Conservation (phyloP, 352 stramenopile species). For the Pythium periplocum region DNA sequence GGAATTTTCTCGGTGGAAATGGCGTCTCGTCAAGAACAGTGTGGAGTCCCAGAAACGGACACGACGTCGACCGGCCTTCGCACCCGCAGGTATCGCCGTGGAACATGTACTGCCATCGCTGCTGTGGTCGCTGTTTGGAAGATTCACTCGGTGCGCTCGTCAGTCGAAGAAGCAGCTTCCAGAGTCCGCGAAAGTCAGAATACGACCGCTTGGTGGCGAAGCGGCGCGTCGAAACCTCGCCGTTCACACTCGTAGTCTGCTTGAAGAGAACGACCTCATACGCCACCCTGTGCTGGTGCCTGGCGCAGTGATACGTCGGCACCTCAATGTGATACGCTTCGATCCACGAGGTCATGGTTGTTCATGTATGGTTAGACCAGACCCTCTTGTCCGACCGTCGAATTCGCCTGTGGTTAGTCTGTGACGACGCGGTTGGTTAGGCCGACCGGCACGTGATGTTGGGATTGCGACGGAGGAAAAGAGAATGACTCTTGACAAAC, state of each 20-base stretch:
- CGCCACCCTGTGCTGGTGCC: background rate
- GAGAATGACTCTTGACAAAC: too few relatives aligned
- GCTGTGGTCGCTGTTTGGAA: too few relatives aligned
- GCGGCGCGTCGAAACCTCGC: constrained; percentile 9
- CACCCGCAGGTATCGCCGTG: constrained; percentile 22
- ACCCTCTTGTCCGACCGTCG: background rate
- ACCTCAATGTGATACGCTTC: constrained; percentile 12
- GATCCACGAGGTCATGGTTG: constrained; percentile 13
- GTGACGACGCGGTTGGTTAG: too few relatives aligned
- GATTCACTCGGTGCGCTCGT: too few relatives aligned
- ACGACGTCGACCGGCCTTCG: constrained; percentile 16
- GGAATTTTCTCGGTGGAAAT: too few relatives aligned
- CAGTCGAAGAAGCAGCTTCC: too few relatives aligned
- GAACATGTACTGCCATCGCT: too few relatives aligned
- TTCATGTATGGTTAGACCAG: background rate
- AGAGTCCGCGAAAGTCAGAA: too few relatives aligned
- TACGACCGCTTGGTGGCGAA: background rate
- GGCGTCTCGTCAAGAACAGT: constrained; percentile 18
- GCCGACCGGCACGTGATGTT: too few relatives aligned
- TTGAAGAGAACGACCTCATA: constrained; percentile 1
- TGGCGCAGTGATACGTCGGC: constrained; percentile 5
- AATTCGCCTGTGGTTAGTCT: too few relatives aligned
- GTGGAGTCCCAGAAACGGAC: constrained; percentile 41
- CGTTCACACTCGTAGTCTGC: background rate
- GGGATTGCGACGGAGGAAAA: too few relatives aligned